Conservation (phyloP, 176 grass and related monocot genomes). For the Elymus sibiricus region DNA sequence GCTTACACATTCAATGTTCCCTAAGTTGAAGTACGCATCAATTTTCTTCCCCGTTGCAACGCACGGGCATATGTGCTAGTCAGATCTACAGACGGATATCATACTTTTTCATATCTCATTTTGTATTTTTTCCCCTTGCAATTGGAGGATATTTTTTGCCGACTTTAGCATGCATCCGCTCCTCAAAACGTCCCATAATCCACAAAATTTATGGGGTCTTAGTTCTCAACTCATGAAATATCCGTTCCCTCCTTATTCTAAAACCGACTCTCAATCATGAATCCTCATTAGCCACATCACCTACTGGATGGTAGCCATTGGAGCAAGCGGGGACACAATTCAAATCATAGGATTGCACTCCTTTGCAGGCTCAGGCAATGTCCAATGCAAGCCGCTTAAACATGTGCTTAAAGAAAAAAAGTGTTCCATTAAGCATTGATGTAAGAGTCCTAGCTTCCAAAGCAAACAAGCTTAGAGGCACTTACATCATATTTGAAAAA, state of each 20-base stretch:
- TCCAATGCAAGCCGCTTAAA: background rate
- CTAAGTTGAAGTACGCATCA: no score
- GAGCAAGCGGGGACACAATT: background rate
- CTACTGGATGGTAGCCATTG: background rate
- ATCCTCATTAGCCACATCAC: background rate
- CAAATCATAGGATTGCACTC: background rate
- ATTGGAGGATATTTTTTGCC: background rate
- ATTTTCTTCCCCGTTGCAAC: no score
- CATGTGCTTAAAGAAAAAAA: background rate
- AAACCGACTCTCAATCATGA: background rate
- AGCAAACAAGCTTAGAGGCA: background rate
- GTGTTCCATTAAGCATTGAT: background rate
- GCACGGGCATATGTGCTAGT: no score
- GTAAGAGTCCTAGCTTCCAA: background rate
- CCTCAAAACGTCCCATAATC: background rate
- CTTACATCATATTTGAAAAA: background rate
- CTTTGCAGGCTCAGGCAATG: background rate
- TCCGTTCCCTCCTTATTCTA: background rate
- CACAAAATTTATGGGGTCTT: background rate
- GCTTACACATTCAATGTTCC: no score
- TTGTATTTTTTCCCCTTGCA: background rate
- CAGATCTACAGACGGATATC: background rate
- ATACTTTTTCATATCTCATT: background rate
- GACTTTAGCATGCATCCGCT: background rate
- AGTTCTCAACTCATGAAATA: background rate